Percentiles rank a stretch among this genome's conserved stretches.
Evolutionary conservation across 116 monocot species (phyloP).

Genomic region (Cymodocea nodosa): DNA sequence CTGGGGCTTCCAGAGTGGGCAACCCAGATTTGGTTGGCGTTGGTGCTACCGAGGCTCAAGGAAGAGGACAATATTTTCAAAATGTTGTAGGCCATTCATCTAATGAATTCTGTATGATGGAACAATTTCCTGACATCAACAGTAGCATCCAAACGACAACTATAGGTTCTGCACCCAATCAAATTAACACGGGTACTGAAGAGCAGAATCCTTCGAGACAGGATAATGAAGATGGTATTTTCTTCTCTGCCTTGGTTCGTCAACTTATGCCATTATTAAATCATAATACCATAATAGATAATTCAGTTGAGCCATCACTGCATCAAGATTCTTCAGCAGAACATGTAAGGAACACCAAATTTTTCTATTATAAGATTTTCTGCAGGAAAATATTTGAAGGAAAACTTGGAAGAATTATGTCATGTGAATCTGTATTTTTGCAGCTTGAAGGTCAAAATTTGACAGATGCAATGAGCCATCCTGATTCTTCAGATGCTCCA

Average conservation of each 20-base stretch:
- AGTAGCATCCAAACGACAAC: conserved; percentile 1
- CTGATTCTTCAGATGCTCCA: conserved; percentile 14
- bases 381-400: not conserved
- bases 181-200: conserved; percentile 10
- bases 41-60: conserved; percentile 10
- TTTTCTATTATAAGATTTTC: not conserved
- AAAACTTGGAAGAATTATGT: not conserved
- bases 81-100: conserved; percentile 1
- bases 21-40: conserved; percentile 2
- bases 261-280: conserved; percentile 47
- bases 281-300: conserved; percentile 10
- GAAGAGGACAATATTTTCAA: conserved; percentile 7
- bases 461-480: conserved; percentile 10
- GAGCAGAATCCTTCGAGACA: conserved; percentile 2
- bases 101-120: not conserved
- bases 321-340: conserved; percentile 12
- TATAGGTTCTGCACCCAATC: conserved; percentile 11
- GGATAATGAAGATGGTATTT: conserved; percentile 26
- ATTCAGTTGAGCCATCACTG: not conserved
- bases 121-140: conserved; percentile 1
- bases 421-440: conserved; percentile 1
- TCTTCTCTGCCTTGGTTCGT: conserved; percentile 42
- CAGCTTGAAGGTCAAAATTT: conserved; percentile 12
- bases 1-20: conserved; percentile 7
- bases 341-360: conserved; percentile 17